Conservation (phyloP, 2,329 filamentous ascomycete species). For the Diaporthe humulicola region DNA sequence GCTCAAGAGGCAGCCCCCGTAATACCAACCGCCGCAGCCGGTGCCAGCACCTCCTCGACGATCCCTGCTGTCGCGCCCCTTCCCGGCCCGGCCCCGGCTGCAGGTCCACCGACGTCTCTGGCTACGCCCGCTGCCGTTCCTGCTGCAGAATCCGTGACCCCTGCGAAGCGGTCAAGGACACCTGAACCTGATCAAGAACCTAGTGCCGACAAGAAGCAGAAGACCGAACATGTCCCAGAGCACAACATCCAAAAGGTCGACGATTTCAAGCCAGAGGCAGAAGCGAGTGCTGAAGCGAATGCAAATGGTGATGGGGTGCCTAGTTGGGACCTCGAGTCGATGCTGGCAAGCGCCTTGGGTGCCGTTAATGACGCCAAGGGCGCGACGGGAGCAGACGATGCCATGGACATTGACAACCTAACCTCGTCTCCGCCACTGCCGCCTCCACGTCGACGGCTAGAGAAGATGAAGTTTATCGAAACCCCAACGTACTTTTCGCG, state of each 20-base stretch:
- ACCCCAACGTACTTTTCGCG: constrained; percentile 51
- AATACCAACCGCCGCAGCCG: constrained; percentile 16
- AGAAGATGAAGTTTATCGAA: constrained; percentile 51
- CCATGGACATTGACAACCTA: constrained; percentile 27
- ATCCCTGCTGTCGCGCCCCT: constrained; percentile 28
- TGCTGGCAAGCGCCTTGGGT: constrained; percentile 35
- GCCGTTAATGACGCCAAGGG: constrained; percentile 31
- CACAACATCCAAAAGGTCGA: not conserved
- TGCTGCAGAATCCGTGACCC: constrained; percentile 4
- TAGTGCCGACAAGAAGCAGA: constrained; percentile 37
- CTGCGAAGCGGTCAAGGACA: constrained; percentile 37
- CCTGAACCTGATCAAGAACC: constrained; percentile 32
- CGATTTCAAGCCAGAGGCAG: constrained; percentile 40
- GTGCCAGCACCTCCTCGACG: not conserved
- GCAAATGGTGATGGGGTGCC: constrained; percentile 5
- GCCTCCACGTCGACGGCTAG: constrained; percentile 43
- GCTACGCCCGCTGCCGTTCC: constrained; percentile 16
- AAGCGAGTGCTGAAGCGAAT: not conserved
- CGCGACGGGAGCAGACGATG: constrained; percentile 26
- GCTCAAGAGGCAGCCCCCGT: not conserved
- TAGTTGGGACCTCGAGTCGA: constrained; percentile 37
- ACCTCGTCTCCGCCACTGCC: constrained; percentile 26
- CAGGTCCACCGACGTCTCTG: not conserved
- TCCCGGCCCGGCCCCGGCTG: not conserved
- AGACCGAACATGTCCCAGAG: constrained; percentile 34